Base-by-base conservation (phyloP, 192 early-diverging fungal species). In the Gamsiella multidivaricata region DNA sequence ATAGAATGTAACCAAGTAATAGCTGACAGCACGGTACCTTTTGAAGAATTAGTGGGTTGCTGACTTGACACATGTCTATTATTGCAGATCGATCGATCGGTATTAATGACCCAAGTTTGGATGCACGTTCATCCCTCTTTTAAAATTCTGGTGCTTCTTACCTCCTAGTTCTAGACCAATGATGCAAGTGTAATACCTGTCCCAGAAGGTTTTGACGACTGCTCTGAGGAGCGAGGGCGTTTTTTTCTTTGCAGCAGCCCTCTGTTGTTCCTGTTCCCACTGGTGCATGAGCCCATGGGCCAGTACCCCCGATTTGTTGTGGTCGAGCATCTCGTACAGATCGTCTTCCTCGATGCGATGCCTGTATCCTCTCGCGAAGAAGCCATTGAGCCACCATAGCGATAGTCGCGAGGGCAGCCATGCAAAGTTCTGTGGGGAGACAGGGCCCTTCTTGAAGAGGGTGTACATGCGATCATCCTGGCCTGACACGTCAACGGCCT, bases 241-340 rank as follows among this genome's bases (percentile, higher is more conserved):
- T 43, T 51, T 61, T 8, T 59, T 65, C 52, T 67, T 76, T 12
- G 17, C 8, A 1, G 12, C n/a, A 14, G 72, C 72, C 0, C 65
- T 25, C 59, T 39, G 12, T 34, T 68, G 39, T 34, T 76, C 72
- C 5, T 41, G 28, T 20, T 54, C 65, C 72, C 72, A 76, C 15
- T 51, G 54, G n/a, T 54, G 41, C 3, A n/a, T 14, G 28, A 76
- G 28, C 17, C 17, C 23, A 15, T 31, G 29, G 1, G 58, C 56
- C 17, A 76, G 39, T 22, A 29, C 28, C 0, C 64, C 36, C 0
- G 78, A 45, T 18, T 80, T 69, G 22, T 74, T 62, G 12, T 39
- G 52, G 20, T 55, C 67, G 14, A 74, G 58, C 55, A 83, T 71
- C 53, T 83, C 76, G 65, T 79, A 83, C 45, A 83, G 56, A 65